Base-by-base conservation (phyloP, 2,329 filamentous ascomycete species). In the Microcera coccophila region DNA sequence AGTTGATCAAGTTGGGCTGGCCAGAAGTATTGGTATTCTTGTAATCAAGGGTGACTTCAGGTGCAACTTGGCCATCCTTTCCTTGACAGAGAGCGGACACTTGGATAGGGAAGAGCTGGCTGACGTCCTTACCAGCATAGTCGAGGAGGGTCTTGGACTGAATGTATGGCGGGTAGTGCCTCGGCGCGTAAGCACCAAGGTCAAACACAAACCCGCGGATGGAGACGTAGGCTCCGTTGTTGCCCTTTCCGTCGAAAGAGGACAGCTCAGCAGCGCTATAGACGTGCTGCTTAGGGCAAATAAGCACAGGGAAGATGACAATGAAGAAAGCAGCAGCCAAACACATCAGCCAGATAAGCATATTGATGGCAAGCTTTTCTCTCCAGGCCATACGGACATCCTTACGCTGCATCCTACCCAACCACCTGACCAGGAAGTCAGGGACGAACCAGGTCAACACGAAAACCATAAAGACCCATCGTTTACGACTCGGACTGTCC, bases 291-390 rank as follows among this genome's bases (percentile, higher is more conserved):
- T 75, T 91, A 1, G 93, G 93, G 66, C 93, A 98, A 59, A 98
- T 89, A 50, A 97, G 69, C 53, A 76, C 71, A 1, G 94, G 94
- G 61, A 98, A 94, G 42, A 83, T 76, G 47, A 97, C 77, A 59
- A 97, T 89, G 74, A 98, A 86, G 73, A 98, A 98, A 42, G 85
- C 78, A 20, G 87, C 82, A 37, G 87, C 67, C 14, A 70, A 72
- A 68, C 91, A 97, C 62, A 78, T 80, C 44, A 91, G 71, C 93
- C 94, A 98, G 62, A 98, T 98, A 61, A 97, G 78, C 64, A 98
- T 75, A 72, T 98, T 98, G 76, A 98, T 98, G 41, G 93, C 91
- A 45, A 98, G 65, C 74, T 98, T 98, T 66, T 98, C 93, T 61
- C 93, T 79, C 93, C 93, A 98, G 1, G 93, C 93, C 63, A 86